Evolutionary conservation across 345 rosid genomes (phyloP).

Genomic region (Linum trigynum): DNA sequence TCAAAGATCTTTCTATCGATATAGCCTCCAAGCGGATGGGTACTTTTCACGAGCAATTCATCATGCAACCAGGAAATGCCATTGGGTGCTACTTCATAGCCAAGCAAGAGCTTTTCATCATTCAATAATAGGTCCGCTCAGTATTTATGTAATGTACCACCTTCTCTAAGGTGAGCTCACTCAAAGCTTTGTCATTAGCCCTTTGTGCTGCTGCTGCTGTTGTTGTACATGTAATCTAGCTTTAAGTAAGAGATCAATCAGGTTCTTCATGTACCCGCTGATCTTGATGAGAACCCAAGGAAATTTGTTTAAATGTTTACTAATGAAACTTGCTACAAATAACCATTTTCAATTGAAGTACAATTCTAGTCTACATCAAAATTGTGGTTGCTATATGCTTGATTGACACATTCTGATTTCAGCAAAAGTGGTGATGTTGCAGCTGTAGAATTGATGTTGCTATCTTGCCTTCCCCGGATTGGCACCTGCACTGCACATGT

Average conservation of each 20-base stretch:
- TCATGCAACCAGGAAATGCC: constrained; percentile 45
- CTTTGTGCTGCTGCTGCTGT: no score
- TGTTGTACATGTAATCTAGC: no score
- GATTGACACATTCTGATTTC: no score
- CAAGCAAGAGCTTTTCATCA: constrained; percentile 69
- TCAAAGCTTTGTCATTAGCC: not conserved
- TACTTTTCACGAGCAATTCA: constrained; percentile 74
- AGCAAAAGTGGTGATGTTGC: no score
- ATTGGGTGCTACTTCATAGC: constrained; percentile 58
- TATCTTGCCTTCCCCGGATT: constrained; percentile 47
- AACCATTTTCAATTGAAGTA: no score
- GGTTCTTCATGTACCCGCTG: no score
- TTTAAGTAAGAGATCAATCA: no score
- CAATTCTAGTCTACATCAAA: no score
- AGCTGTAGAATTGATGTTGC: not conserved
- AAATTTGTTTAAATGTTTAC: no score
- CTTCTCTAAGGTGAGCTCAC: constrained; percentile 9
- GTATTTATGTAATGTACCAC: not conserved
- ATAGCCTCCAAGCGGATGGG: constrained; percentile 68
- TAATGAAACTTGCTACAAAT: no score
- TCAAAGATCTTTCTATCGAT: constrained; percentile 76
- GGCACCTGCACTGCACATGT: constrained; percentile 61
- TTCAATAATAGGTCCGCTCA: constrained; percentile 10
- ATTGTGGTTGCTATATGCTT: no score
- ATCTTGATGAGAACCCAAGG: no score